Evolutionary conservation across 2,329 filamentous ascomycete genomes (phyloP).

Genomic region (Rugonectria rugulosa): DNA sequence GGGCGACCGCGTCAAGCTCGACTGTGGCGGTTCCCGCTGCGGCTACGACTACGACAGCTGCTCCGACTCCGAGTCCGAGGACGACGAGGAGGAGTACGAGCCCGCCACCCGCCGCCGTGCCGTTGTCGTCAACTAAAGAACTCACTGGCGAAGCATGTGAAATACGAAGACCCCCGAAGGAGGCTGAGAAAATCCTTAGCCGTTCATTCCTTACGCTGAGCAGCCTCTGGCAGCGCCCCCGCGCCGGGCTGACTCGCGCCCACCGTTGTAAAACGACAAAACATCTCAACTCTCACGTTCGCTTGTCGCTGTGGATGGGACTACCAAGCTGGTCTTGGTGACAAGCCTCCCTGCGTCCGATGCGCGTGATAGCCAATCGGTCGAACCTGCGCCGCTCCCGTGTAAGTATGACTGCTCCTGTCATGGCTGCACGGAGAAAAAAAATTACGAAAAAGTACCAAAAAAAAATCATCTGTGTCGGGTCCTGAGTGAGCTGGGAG

Average conservation of each 20-base stretch:
- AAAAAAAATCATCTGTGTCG: slow-evolving; percentile 36
- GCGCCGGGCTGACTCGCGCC: slow-evolving; percentile 42
- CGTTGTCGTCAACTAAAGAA: slow-evolving; percentile 61
- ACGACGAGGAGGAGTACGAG: slow-evolving; percentile 62
- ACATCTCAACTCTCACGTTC: slow-evolving; percentile 35
- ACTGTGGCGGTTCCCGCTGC: slow-evolving; percentile 90
- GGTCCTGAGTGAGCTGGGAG: slow-evolving; percentile 41
- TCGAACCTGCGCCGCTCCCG: slow-evolving; percentile 63
- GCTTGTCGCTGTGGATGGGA: slow-evolving; percentile 41
- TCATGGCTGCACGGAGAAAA: slow-evolving; percentile 40
- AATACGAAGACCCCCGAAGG: slow-evolving; percentile 33
- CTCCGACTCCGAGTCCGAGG: slow-evolving; percentile 71
- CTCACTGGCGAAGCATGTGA: slow-evolving; percentile 30
- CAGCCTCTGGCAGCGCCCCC: slow-evolving; percentile 33
- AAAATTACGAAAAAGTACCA: no score
- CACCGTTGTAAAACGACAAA: slow-evolving; percentile 41
- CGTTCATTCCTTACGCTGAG: slow-evolving; percentile 45
- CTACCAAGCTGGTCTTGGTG: slow-evolving; percentile 55
- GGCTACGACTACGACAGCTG: slow-evolving; percentile 77
- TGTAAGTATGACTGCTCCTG: slow-evolving; percentile 41
- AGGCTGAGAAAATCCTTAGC: slow-evolving; percentile 42
- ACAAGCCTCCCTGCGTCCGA: slow-evolving; percentile 31
- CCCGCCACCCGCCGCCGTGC: slow-evolving; percentile 66
- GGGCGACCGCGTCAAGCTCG: slow-evolving; percentile 92
- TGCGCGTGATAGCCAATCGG: slow-evolving; percentile 51